Percentiles rank a stretch among this genome's conserved stretches.
phyloP scores from a whole-genome alignment of 192 early-diverging fungal species.

The Powellomyces hirtus region DNA sequence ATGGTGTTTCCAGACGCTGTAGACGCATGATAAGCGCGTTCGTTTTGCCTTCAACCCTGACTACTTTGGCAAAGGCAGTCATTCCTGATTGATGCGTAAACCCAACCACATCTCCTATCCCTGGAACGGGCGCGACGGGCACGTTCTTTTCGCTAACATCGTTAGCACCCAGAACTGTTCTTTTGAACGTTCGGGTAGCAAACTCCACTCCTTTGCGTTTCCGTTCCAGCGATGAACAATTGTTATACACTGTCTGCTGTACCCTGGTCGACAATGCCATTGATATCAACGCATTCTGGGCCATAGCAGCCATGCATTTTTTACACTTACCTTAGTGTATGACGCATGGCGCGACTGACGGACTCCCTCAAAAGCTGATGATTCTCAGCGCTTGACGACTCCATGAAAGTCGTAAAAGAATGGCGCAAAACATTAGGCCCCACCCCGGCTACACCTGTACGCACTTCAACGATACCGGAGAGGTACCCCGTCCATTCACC shows the following conservation, averaged over 20 bases:
- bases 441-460: background rate
- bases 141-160: background rate
- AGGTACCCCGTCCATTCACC: slow-evolving; percentile 11
- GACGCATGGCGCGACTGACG: slow-evolving; percentile 3
- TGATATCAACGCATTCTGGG: background rate
- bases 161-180: background rate
- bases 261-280: background rate
- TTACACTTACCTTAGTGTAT: background rate
- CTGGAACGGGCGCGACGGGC: background rate
- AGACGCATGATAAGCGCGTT: slow-evolving; percentile 5
- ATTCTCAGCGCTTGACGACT: slow-evolving; percentile 2
- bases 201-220: slow-evolving; percentile 13
- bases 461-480: slow-evolving; percentile 6
- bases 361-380: background rate
- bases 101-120: slow-evolving; percentile 9
- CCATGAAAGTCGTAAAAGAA: slow-evolving; percentile 11
- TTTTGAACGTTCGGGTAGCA: slow-evolving; percentile 4
- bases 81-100: background rate
- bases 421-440: slow-evolving; percentile 2
- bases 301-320: background rate
- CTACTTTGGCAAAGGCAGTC: slow-evolving; percentile 4
- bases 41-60: background rate
- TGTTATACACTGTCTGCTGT: slow-evolving; percentile 9
- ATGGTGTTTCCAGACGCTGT: too few relatives aligned
- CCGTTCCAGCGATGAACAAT: background rate